Evolutionary conservation across 2,329 filamentous ascomycete genomes (phyloP), one percentile per base, ranked within the genome.

Genomic region (Tolypocladium cylindrosporum): DNA sequence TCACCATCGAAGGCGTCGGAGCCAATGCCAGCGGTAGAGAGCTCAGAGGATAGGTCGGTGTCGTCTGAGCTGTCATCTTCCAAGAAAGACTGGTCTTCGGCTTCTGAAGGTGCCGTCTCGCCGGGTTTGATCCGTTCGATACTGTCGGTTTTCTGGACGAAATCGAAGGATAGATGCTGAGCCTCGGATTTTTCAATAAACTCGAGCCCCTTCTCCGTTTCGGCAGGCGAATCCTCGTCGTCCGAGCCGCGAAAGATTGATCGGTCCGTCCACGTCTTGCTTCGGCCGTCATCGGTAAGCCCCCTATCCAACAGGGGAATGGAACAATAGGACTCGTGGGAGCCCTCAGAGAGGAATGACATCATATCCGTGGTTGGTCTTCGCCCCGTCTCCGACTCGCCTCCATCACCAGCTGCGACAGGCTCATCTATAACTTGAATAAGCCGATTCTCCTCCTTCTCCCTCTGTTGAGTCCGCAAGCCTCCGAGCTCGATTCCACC

Each of bases 271-370:
- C 83, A 86, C 59, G 69, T 71, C 58, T 72, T 73, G 61, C 75
- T 77, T 9, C 66, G 71, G 1, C 71, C 77, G 61, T 83, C 79
- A 48, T 84, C 80, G 0, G 77, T 79, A 37, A 79, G 68, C 3
- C 81, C 88, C 55, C 88, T 83, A 60, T 93, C 87, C 14, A 95
- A 79, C 9, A 94, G 78, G 4, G 91, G 90, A 40, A 87, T 85
- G 0, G 89, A 92, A 43, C 83, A 87, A 68, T 91, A 91, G 0
- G 89, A 93, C 55, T 87, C 85, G 36, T 84, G 80, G 0, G 90
- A 91, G 58, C 81, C 82, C 16, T 83, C 80, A 1, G 82, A 83
- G 4, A 82, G 61, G 63, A 82, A 79, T 0, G 81, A 83, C 43
- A 68, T 72, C 2, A 72, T 70, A 27, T 74, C 75, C 2, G 73